A percentile compares a stretch with the other conserved stretches of the same genome.
These are phyloP conservation scores for Neurospora discreta DNA, from an alignment of 495 filamentous ascomycete genomes.

Conservation along the genomic window DNA sequence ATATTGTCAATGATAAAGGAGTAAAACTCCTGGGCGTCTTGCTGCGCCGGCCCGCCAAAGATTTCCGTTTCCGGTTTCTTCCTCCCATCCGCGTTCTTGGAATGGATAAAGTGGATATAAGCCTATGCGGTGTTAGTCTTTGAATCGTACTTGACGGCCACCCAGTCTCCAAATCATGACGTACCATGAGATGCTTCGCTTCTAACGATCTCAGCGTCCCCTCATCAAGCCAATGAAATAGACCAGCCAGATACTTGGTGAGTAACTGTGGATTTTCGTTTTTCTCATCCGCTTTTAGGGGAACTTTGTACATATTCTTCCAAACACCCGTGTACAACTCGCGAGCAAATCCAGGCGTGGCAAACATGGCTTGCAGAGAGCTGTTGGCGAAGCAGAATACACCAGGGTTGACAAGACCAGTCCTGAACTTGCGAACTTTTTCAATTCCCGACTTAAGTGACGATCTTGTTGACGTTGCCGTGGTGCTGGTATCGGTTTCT, in stretches of 20 bases:
- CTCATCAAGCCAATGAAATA: constrained; percentile 60
- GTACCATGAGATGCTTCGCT: constrained; percentile 54
- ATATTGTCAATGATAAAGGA: constrained; percentile 30
- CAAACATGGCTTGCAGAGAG: constrained; percentile 70
- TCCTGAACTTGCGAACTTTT: constrained; percentile 21
- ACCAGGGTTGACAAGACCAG: constrained; percentile 70
- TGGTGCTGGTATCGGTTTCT: constrained; percentile 37
- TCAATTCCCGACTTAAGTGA: constrained; percentile 13
- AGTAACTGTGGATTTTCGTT: constrained; percentile 70
- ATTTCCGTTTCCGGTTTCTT: constrained; percentile 2
- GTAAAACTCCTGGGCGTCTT: constrained; percentile 34
- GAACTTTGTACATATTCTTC: constrained; percentile 31
- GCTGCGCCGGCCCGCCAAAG: constrained; percentile 30
- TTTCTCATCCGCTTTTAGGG: constrained; percentile 47
- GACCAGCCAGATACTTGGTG: constrained; percentile 59
- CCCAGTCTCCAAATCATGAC: constrained; percentile 4
- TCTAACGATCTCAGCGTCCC: constrained; percentile 43
- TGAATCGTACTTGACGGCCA: neutral
- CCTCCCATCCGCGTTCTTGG: constrained; percentile 5
- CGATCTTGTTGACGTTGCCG: constrained; percentile 35
- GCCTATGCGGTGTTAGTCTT: constrained; percentile 24
- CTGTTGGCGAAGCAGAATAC: constrained; percentile 89
- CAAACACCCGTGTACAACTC: constrained; percentile 52
- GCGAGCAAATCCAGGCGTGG: constrained; percentile 57
- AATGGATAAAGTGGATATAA: constrained; percentile 25